Evolutionary conservation across 495 filamentous ascomycete species (phyloP).

Genomic region (Tuber aestivum): DNA sequence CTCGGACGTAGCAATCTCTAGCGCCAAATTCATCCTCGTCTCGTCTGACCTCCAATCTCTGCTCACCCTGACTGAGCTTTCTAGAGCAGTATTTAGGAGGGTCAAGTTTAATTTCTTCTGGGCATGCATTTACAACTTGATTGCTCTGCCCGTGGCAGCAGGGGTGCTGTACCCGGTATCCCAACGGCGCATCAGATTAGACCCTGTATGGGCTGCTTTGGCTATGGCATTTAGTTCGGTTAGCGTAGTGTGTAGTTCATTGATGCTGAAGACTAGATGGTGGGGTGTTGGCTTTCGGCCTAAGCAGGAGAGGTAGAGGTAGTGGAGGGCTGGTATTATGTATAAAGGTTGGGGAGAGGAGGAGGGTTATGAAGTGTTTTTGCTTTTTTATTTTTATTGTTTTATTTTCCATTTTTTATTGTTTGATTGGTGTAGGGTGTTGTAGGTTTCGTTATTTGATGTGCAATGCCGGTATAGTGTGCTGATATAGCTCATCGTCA

Average conservation of each 20-base stretch:
- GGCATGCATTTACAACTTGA: conserved; percentile 79
- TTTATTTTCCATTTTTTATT: conserved; percentile 5
- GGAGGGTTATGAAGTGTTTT: background rate
- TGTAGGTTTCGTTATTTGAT: background rate
- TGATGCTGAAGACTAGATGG: conserved; percentile 55
- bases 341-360: background rate
- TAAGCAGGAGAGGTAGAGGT: conserved; percentile 24
- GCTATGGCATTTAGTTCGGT: conserved; percentile 77
- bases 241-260: conserved; percentile 68
- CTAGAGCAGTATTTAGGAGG: conserved; percentile 63
- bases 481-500: background rate
- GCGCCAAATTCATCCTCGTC: conserved; percentile 79
- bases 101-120: conserved; percentile 84
- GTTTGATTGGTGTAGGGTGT: background rate
- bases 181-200: background rate
- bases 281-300: conserved; percentile 50
- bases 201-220: conserved; percentile 7
- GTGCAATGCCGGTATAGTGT: background rate
- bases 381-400: conserved; percentile 1
- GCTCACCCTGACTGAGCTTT: conserved; percentile 66
- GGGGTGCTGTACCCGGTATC: conserved; percentile 65
- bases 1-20: conserved; percentile 75
- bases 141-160: conserved; percentile 75
- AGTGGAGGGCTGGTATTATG: background rate
- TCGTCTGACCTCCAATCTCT: conserved; percentile 63